Conservation (phyloP, 1,284 basidiomycete genomes). For the Spongiforma sp. region DNA sequence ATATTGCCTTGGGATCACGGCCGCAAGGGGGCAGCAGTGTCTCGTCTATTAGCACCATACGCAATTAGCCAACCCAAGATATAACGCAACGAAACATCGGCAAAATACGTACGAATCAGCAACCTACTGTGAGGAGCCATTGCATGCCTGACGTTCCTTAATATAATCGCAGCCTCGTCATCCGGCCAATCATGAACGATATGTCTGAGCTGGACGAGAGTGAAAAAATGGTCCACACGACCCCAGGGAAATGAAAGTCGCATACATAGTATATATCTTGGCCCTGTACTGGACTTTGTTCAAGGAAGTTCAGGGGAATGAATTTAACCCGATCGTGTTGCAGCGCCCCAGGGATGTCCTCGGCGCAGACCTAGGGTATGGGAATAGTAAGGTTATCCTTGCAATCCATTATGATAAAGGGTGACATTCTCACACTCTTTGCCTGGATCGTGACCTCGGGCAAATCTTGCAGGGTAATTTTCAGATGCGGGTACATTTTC, state of each 20-base stretch:
- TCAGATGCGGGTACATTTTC: conserved; percentile 45
- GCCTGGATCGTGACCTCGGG: conserved; percentile 44
- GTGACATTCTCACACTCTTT: conserved; percentile 22
- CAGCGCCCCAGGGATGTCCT: conserved; percentile 40
- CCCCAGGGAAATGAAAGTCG: neutral
- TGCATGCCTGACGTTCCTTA: conserved; percentile 24
- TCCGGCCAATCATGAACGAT: conserved; percentile 36
- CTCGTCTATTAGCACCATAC: conserved; percentile 22
- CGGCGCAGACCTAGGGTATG: conserved; percentile 39
- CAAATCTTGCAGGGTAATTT: conserved; percentile 51
- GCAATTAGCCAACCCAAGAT: neutral
- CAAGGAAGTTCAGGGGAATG: conserved; percentile 51
- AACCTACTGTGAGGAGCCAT: conserved; percentile 33
- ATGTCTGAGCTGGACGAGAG: conserved; percentile 24
- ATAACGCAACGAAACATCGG: neutral
- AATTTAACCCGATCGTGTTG: conserved; percentile 42
- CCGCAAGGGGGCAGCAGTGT: conserved; percentile 19
- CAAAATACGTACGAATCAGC: conserved; percentile 29
- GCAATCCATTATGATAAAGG: neutral
- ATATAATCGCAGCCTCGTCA: conserved; percentile 22
- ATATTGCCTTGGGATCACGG: conserved; percentile 3
- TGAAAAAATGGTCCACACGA: neutral
- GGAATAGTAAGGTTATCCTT: conserved; percentile 5
- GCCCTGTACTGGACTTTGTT: conserved; percentile 42
- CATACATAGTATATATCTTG: conserved; percentile 54